A percentile compares a stretch with the other conserved stretches of the same genome.
Conservation (phyloP, 345 rosid species). For the Salix exigua region DNA sequence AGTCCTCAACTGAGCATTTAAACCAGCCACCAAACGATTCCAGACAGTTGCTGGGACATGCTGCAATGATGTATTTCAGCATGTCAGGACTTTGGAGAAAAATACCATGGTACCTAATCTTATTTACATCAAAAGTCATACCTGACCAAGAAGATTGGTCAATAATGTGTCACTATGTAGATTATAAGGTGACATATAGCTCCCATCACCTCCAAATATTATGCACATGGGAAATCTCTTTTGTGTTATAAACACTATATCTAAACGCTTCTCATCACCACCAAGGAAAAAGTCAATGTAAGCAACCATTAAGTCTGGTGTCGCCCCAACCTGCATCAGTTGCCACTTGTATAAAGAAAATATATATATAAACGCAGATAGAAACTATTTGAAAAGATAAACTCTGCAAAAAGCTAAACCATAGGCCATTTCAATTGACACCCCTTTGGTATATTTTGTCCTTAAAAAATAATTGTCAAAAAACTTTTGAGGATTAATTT, state of each 20-base stretch:
- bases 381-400: background rate
- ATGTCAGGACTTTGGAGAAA: conserved; percentile 11
- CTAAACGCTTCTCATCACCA: conserved; percentile 96
- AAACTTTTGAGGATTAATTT: too few relatives aligned
- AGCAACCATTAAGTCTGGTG: conserved; percentile 93
- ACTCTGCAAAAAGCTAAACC: background rate
- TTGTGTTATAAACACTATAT: conserved; percentile 79
- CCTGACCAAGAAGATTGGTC: conserved; percentile 96
- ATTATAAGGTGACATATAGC: conserved; percentile 94
- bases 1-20: conserved; percentile 91
- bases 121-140: conserved; percentile 13
- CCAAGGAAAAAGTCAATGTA: conserved; percentile 94
- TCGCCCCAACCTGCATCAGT: conserved; percentile 81
- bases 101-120: background rate
- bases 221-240: conserved; percentile 95
- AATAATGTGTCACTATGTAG: conserved; percentile 72
- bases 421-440: background rate
- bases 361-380: background rate
- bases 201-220: conserved; percentile 93
- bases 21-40: conserved; percentile 92
- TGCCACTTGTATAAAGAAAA: conserved; percentile 11
- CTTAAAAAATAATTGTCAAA: too few relatives aligned
- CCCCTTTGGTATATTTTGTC: too few relatives aligned
- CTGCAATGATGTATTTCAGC: conserved; percentile 34
- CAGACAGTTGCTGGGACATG: conserved; percentile 88